phyloP scores from a whole-genome alignment of 2,329 filamentous ascomycete species.

The Davidsoniella virescens region DNA sequence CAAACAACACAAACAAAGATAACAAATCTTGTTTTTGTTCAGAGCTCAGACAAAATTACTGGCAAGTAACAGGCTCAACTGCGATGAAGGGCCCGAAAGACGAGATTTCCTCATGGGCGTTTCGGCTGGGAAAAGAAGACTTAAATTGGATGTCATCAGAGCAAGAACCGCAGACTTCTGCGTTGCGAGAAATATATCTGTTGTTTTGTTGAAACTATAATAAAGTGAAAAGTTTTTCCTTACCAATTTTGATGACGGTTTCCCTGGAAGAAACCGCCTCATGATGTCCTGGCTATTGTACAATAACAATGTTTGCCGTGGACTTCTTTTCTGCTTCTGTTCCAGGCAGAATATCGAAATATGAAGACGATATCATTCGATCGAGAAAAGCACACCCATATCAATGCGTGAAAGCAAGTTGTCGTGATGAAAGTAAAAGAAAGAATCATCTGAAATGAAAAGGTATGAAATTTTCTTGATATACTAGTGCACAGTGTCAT shows the following conservation, averaged over 20 bases:
- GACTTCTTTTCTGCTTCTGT: background rate
- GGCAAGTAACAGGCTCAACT: conserved; percentile 65
- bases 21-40: conserved; percentile 4
- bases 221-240: background rate
- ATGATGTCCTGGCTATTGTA: background rate
- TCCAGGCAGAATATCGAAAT: background rate
- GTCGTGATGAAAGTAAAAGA: conserved; percentile 1
- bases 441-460: conserved; percentile 3
- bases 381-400: background rate
- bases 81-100: conserved; percentile 46
- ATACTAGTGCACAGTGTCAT: conserved; percentile 6
- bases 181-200: background rate
- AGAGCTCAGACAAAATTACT: conserved; percentile 65
- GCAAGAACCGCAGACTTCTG: conserved; percentile 19
- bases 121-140: conserved; percentile 82
- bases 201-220: background rate
- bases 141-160: conserved; percentile 58
- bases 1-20: too few relatives aligned
- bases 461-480: conserved; percentile 2
- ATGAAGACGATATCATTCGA: background rate
- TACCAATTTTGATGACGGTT: background rate
- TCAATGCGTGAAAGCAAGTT: background rate
- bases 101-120: conserved; percentile 69
- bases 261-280: background rate
- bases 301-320: background rate